Evolutionary conservation across 1,139 yeast species (phyloP).

Genomic region (Candida sp.): DNA sequence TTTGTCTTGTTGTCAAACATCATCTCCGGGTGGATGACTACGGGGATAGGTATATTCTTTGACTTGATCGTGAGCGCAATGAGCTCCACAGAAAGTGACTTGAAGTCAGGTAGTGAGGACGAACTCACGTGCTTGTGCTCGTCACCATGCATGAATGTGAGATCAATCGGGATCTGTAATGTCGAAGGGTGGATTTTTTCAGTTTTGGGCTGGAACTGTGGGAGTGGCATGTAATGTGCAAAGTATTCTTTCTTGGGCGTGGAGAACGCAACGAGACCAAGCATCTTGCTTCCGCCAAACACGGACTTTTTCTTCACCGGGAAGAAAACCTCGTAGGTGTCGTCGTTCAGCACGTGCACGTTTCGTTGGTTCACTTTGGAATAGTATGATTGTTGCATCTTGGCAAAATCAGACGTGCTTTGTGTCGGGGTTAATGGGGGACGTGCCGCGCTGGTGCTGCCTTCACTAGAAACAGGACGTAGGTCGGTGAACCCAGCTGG

Average conservation of each 20-base stretch:
- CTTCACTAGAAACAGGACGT: constrained; percentile 2
- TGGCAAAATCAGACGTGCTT: constrained; percentile 28
- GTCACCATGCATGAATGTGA: constrained; percentile 26
- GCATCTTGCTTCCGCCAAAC: constrained; percentile 33
- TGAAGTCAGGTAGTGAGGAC: constrained; percentile 31
- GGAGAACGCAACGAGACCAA: constrained; percentile 37
- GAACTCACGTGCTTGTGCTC: constrained; percentile 12
- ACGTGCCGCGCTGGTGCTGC: not conserved
- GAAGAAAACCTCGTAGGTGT: constrained; percentile 32
- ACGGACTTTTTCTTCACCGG: constrained; percentile 37
- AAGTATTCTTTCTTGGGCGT: constrained; percentile 33
- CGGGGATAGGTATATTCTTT: constrained; percentile 37
- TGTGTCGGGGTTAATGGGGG: constrained; percentile 19
- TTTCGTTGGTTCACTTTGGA: constrained; percentile 19
- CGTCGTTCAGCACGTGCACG: constrained; percentile 10
- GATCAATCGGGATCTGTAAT: constrained; percentile 30
- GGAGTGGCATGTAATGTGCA: constrained; percentile 24
- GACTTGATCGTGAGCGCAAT: constrained; percentile 36
- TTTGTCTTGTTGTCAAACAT: constrained; percentile 36
- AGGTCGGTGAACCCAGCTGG: not conserved
- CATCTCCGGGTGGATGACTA: constrained; percentile 41
- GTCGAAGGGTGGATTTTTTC: constrained; percentile 15
- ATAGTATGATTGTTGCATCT: constrained; percentile 35
- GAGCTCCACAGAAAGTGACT: constrained; percentile 33
- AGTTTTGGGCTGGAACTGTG: constrained; percentile 5